Percentiles rank a stretch among this genome's conserved stretches.
Evolutionary conservation across 176 grass and related monocot species (phyloP).

Genomic region (Neostapfia colusana): DNA sequence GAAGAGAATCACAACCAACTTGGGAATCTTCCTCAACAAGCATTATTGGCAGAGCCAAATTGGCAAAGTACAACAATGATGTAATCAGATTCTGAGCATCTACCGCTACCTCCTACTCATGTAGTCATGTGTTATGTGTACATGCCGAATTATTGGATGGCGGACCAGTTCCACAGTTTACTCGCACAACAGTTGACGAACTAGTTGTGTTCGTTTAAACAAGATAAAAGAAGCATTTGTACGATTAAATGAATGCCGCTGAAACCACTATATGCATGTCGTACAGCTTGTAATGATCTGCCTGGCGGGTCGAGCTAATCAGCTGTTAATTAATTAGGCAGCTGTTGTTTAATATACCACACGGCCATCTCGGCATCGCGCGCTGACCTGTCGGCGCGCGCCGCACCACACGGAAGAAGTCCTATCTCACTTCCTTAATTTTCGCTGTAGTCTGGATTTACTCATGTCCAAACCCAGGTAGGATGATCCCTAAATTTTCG

Average conservation of each 20-base stretch:
- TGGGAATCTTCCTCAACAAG: background rate
- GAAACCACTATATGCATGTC: background rate
- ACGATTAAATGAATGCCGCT: constrained; percentile 2
- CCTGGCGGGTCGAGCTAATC: background rate
- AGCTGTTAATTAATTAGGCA: background rate
- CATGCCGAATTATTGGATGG: background rate
- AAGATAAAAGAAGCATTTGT: no score
- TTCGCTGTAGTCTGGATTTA: no score
- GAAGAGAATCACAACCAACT: background rate
- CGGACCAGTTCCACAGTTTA: background rate
- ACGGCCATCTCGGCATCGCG: background rate
- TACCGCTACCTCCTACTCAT: background rate
- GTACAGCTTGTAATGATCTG: background rate
- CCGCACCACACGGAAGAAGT: constrained; percentile 1
- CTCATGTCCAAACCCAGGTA: no score
- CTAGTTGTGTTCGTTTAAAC: background rate
- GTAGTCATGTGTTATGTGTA: background rate
- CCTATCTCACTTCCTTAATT: no score
- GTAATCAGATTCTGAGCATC: background rate
- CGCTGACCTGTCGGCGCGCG: constrained; percentile 24
- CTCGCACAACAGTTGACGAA: background rate
- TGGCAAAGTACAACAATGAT: background rate
- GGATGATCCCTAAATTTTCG: no score
- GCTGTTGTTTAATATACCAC: background rate
- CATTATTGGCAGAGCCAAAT: background rate